Percentiles rank a stretch among this genome's conserved stretches.
Conservation (phyloP, 1,284 basidiomycete species). For the Puccinia horiana region DNA sequence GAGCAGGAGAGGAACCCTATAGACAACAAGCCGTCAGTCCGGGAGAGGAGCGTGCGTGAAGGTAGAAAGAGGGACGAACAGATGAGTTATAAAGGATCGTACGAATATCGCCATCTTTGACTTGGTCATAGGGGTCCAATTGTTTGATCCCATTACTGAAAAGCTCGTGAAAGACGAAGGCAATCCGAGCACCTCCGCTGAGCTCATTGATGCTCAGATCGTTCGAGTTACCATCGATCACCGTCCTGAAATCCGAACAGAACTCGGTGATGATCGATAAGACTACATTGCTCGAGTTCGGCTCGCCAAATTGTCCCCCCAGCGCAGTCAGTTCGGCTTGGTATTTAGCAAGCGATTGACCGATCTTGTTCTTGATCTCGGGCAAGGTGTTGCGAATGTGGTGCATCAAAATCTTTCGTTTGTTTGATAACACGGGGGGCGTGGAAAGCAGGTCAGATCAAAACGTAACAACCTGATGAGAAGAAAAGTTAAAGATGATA, state of each 20-base stretch:
- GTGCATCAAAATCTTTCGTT: constrained; percentile 86
- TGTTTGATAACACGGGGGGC: neutral
- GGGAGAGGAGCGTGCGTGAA: neutral
- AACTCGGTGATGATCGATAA: constrained; percentile 96
- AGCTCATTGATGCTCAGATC: constrained; percentile 92
- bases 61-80: constrained; percentile 62
- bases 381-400: constrained; percentile 94
- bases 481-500: constrained; percentile 1
- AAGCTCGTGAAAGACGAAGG: constrained; percentile 96
- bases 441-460: constrained; percentile 13
- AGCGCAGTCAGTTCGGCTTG: constrained; percentile 79
- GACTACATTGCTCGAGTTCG: constrained; percentile 81
- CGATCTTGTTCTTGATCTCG: constrained; percentile 92
- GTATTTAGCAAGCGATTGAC: constrained; percentile 81
- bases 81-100: constrained; percentile 96
- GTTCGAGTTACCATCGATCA: constrained; percentile 95
- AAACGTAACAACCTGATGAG: constrained; percentile 24
- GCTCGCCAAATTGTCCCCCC: constrained; percentile 81
- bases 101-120: constrained; percentile 96
- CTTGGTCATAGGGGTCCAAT: constrained; percentile 97
- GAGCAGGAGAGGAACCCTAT: constrained; percentile 87
- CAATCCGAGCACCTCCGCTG: constrained; percentile 93
- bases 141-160: constrained; percentile 93
- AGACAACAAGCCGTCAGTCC: neutral
- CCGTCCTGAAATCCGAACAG: constrained; percentile 89